Evolutionary conservation across 2,329 filamentous ascomycete genomes (phyloP).

Genomic region (Sphaerulina musiva): DNA sequence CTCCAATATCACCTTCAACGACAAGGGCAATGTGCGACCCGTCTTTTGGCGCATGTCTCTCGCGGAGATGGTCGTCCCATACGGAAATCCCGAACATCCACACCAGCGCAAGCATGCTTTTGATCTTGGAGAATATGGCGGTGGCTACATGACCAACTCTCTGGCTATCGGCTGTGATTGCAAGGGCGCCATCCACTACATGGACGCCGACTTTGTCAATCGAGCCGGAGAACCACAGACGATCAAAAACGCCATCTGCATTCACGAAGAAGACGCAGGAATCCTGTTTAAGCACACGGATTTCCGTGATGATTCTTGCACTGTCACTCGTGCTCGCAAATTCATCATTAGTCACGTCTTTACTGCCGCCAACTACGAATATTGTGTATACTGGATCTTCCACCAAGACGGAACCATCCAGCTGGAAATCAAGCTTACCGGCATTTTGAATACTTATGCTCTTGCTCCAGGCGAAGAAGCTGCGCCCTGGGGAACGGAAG

Average conservation of each 20-base stretch:
- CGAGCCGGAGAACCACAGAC: conserved; percentile 62
- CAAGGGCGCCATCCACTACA: conserved; percentile 85
- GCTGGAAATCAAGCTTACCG: conserved; percentile 81
- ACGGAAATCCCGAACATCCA: conserved; percentile 72
- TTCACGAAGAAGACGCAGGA: conserved; percentile 87
- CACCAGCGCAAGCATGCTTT: conserved; percentile 76
- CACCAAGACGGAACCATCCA: conserved; percentile 89
- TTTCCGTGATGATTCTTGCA: conserved; percentile 81
- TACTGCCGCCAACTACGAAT: conserved; percentile 94
- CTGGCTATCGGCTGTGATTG: conserved; percentile 74
- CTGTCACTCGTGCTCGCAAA: conserved; percentile 79
- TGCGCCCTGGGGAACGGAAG: conserved; percentile 82
- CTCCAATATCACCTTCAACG: conserved; percentile 83
- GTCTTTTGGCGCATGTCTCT: conserved; percentile 86
- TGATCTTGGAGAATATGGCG: conserved; percentile 73
- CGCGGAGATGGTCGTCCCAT: conserved; percentile 90
- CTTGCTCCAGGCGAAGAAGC: conserved; percentile 76
- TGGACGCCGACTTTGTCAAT: conserved; percentile 80
- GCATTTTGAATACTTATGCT: conserved; percentile 85
- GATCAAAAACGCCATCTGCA: conserved; percentile 91
- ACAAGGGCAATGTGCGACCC: conserved; percentile 67
- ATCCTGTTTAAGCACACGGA: conserved; percentile 86
- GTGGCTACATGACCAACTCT: conserved; percentile 77
- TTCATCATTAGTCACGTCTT: conserved; percentile 87
- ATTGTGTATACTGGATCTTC: conserved; percentile 79